These are phyloP conservation scores for Pelargonium hybrid DNA, from an alignment of 441 rosid species.

Conservation along the genomic window DNA sequence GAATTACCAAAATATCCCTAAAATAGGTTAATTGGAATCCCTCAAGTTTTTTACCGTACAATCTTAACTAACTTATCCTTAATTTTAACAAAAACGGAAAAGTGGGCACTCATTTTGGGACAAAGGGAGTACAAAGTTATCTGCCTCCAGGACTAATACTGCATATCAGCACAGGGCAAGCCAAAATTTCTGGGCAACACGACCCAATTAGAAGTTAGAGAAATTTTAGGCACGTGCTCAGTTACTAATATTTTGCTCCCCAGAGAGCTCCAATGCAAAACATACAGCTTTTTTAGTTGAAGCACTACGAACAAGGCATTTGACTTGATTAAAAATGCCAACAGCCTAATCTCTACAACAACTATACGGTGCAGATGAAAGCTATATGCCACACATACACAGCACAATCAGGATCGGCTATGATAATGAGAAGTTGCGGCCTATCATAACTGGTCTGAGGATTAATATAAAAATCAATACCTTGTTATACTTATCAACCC, in stretches of 20 bases:
- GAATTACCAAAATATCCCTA: no score
- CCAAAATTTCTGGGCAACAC: not conserved
- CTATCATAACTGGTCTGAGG: not conserved
- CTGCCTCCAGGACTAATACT: not conserved
- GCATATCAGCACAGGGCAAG: not conserved
- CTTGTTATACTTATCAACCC: conserved; percentile 72
- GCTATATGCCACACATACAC: not conserved
- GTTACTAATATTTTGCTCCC: not conserved
- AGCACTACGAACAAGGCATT: not conserved
- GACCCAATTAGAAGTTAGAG: not conserved
- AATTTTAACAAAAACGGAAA: no score
- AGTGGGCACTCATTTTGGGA: no score
- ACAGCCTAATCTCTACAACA: not conserved
- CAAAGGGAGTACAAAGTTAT: not conserved
- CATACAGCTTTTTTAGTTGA: not conserved
- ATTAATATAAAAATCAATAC: conserved; percentile 26
- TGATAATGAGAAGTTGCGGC: not conserved
- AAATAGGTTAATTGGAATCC: no score
- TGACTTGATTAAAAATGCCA: not conserved
- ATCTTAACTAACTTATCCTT: no score
- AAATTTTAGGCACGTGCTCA: not conserved
- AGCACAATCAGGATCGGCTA: not conserved
- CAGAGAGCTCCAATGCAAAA: not conserved
- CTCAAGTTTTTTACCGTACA: no score
- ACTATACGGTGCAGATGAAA: not conserved